These are phyloP conservation scores for Xylaria sp. DNA, from an alignment of 2,329 filamentous ascomycete genomes.

Conservation along the genomic window DNA sequence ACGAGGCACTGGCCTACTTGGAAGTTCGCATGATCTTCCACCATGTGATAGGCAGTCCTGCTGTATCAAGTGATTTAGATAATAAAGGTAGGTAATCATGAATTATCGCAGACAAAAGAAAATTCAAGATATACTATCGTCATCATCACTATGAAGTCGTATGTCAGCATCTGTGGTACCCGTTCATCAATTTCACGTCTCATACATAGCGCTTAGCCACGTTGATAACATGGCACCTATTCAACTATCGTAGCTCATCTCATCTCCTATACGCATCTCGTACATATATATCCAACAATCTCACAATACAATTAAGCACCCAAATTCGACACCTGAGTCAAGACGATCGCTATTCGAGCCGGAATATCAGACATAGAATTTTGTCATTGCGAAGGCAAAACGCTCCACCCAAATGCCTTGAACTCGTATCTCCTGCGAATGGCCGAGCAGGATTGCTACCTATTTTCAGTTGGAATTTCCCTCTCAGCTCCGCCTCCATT, in stretches of 20 bases:
- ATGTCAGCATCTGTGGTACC: not conserved
- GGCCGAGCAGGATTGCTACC: not conserved
- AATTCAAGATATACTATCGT: not conserved
- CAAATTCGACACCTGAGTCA: not conserved
- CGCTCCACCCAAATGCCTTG: not conserved
- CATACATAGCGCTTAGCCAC: conserved; percentile 5
- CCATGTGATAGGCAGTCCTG: not conserved
- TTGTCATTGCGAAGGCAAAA: not conserved
- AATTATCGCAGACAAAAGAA: too few species aligned
- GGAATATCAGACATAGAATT: not conserved
- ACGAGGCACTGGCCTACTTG: too few species aligned
- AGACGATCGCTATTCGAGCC: not conserved
- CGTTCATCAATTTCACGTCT: not conserved
- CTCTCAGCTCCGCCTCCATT: too few species aligned
- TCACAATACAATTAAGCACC: conserved; percentile 12
- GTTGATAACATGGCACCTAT: not conserved
- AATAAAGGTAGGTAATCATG: too few species aligned
- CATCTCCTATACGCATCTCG: conserved; percentile 15
- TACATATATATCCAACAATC: conserved; percentile 5
- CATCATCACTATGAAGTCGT: not conserved
- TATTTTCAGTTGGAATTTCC: too few species aligned
- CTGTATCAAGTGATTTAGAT: too few species aligned
- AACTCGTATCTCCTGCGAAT: too few species aligned
- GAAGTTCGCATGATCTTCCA: too few species aligned
- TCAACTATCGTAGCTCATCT: conserved; percentile 11